A percentile compares a stretch with the other conserved stretches of the same genome.
Conservation (phyloP, 2,329 filamentous ascomycete species). For the Blastomyces parvus region DNA sequence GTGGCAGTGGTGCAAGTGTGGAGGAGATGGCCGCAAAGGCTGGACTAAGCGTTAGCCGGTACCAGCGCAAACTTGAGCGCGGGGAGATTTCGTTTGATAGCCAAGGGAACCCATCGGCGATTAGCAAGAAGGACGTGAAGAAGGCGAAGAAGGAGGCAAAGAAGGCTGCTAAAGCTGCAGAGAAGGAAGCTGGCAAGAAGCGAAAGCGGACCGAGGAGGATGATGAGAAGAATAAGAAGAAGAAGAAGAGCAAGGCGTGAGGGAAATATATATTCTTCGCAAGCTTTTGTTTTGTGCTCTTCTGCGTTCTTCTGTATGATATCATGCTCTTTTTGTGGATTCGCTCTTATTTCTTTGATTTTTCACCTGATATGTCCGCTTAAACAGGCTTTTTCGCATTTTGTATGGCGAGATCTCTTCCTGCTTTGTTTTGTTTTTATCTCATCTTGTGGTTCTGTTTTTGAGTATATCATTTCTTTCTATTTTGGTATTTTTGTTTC, state of each 20-base stretch:
- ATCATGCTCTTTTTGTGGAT: slow-evolving; percentile 28
- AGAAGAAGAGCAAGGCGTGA: slow-evolving; percentile 53
- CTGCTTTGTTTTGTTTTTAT: slow-evolving; percentile 21
- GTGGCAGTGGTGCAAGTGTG: slow-evolving; percentile 29
- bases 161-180: slow-evolving; percentile 42
- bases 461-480: background rate
- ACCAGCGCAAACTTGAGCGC: slow-evolving; percentile 67
- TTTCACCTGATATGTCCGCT: background rate
- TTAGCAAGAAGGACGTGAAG: slow-evolving; percentile 70
- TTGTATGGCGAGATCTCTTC: slow-evolving; percentile 15
- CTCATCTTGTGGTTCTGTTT: slow-evolving; percentile 13
- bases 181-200: slow-evolving; percentile 57
- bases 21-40: slow-evolving; percentile 55
- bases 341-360: background rate
- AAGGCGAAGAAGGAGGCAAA: slow-evolving; percentile 57
- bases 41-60: slow-evolving; percentile 64
- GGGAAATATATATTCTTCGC: slow-evolving; percentile 15
- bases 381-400: slow-evolving; percentile 1
- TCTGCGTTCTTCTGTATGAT: slow-evolving; percentile 32
- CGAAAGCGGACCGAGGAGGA: slow-evolving; percentile 51
- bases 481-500: slow-evolving; percentile 20
- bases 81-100: slow-evolving; percentile 60
- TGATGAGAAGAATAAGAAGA: slow-evolving; percentile 55
- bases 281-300: slow-evolving; percentile 11
- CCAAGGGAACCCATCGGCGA: slow-evolving; percentile 56